A percentile compares a stretch with the other conserved stretches of the same genome.
phyloP scores from a whole-genome alignment of 164 flowering plant species.

The Brasenia schreberi region DNA sequence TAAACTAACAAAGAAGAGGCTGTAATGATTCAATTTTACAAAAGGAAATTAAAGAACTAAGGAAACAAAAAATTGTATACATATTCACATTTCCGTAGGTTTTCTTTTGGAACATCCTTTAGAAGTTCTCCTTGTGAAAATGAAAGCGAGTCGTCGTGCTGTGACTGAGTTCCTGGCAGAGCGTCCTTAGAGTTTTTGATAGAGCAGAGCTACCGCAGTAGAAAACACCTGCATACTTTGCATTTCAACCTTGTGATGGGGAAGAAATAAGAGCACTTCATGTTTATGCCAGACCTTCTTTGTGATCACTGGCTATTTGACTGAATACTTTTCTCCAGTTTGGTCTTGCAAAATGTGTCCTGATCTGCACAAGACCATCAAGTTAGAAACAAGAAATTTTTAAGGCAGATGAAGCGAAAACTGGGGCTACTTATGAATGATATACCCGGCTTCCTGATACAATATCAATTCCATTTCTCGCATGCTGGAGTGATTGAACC shows the following conservation, averaged over 20 bases:
- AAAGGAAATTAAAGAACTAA: too few relatives aligned
- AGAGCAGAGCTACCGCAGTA: conserved; percentile 43
- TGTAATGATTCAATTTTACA: too few relatives aligned
- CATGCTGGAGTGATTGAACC: conserved; percentile 53
- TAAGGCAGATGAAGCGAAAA: neutral
- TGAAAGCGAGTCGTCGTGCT: conserved; percentile 46
- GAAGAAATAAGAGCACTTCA: neutral
- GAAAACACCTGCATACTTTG: conserved; percentile 32
- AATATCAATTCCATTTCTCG: conserved; percentile 48
- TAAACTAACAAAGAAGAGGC: too few relatives aligned
- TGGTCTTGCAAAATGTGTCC: conserved; percentile 52
- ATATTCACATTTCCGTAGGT: too few relatives aligned
- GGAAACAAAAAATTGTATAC: too few relatives aligned
- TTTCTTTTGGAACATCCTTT: too few relatives aligned
- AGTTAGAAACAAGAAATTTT: too few relatives aligned
- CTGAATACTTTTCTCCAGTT: conserved; percentile 40
- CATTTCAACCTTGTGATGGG: neutral
- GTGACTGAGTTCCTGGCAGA: conserved; percentile 33
- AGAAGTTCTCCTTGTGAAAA: conserved; percentile 57
- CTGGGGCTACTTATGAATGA: neutral
- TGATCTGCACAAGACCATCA: conserved; percentile 10
- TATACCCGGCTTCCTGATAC: conserved; percentile 34
- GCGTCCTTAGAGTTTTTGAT: conserved; percentile 20
- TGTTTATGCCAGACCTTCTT: neutral
- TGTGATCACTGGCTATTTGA: conserved; percentile 35